These are phyloP conservation scores for Mrakia blollopis DNA, from an alignment of 768 basidiomycete genomes.

Conservation along the genomic window DNA sequence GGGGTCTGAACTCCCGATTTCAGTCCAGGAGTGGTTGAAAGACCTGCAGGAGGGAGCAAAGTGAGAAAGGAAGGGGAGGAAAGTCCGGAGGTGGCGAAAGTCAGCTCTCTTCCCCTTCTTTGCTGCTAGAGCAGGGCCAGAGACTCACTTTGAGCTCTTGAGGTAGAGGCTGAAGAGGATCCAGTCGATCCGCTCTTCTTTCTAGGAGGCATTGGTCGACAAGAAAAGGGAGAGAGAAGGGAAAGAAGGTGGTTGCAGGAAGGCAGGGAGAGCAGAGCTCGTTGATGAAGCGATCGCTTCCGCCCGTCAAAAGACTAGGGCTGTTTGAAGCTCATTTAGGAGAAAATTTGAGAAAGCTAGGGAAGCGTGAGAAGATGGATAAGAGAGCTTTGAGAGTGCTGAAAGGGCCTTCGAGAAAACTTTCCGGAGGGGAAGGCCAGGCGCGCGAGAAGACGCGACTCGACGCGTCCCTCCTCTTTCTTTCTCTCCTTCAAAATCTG, in stretches of 20 bases:
- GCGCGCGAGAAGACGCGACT: too few relatives aligned
- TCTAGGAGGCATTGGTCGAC: not conserved
- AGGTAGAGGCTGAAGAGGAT: not conserved
- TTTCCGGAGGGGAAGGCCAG: too few relatives aligned
- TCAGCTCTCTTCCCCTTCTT: not conserved
- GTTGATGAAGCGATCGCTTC: too few relatives aligned
- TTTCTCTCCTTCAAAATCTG: too few relatives aligned
- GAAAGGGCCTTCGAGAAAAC: too few relatives aligned
- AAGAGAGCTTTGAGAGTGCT: too few relatives aligned
- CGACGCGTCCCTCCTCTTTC: too few relatives aligned
- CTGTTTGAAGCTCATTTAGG: too few relatives aligned
- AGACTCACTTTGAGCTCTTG: not conserved
- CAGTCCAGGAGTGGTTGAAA: not conserved
- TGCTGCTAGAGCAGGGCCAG: not conserved
- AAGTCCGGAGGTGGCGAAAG: constrained; percentile 12
- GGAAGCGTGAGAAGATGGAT: too few relatives aligned
- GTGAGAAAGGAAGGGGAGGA: not conserved
- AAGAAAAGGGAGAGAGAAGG: not conserved
- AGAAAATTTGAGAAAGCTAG: too few relatives aligned
- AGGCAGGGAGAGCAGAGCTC: not conserved
- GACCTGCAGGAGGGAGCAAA: not conserved
- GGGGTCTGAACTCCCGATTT: not conserved
- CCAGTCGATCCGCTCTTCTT: not conserved
- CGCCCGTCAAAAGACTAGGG: too few relatives aligned
- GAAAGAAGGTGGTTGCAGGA: not conserved